Evolutionary conservation across 2,329 filamentous ascomycete genomes (phyloP), one percentile per base, ranked within the genome.

Genomic region (Fusarium zealandicum): DNA sequence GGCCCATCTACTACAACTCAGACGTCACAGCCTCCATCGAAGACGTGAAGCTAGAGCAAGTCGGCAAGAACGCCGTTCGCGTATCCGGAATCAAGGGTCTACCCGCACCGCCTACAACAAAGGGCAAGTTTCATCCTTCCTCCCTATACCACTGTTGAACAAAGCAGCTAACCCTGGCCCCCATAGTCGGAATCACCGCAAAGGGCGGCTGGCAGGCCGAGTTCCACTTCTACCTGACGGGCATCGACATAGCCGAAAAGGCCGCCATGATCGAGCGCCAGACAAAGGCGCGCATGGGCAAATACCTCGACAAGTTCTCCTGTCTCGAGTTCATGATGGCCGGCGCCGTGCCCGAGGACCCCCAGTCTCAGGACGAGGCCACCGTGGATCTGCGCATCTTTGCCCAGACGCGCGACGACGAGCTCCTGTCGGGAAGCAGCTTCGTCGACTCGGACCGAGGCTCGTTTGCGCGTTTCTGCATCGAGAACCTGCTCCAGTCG

Each of bases 381-480:
- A 82, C 79, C 2, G 78, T 80, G 2, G 76, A 79, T 51, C 73
- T 80, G 59, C 63, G 76, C 45, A 69, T 77, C 61, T 72, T 80
- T 57, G 73, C 73, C 0, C 76, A 85, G 62, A 78, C 80, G 11
- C 66, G 59, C 9, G 68, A 60, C 33, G 44, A 77, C 72, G 75
- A 67, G 71, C 57, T 70, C 31, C 49, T 59, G 14, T 30, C 49
- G 3, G 54, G 45, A 4, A 53, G 37, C 42, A 59, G 54, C 54
- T 28, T 75, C 33, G 25, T 46, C 25, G 37, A 28, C 25, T 40
- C 37, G 3, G 25, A 40, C 9, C 22, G 22, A 12, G 57, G 52
- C 13, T 58, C 54, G 4, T 58, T 58, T 17, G 54, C 54, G 6
- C 56, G 63, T 6, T 64, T 59, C 39, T 64, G 61, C 33, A 57